Percentiles rank a stretch among this genome's conserved stretches.
Evolutionary conservation across 2,329 filamentous ascomycete species (phyloP).

Genomic region (Karstenula rhodostoma): DNA sequence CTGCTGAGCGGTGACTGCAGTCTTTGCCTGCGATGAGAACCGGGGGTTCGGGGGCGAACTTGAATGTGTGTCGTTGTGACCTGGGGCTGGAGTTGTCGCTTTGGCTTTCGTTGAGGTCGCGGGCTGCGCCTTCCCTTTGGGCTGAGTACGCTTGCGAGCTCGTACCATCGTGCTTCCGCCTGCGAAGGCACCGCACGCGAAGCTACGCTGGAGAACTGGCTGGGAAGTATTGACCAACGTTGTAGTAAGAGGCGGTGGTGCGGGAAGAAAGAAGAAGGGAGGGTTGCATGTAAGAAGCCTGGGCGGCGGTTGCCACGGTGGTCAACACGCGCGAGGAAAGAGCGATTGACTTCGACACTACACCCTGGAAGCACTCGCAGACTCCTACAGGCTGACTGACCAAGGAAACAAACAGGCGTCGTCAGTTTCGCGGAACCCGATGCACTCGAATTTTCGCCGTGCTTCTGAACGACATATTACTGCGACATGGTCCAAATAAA

Average conservation of each 20-base stretch:
- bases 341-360: slow-evolving; percentile 2
- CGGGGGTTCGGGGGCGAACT: background rate
- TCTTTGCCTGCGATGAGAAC: background rate
- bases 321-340: slow-evolving; percentile 5
- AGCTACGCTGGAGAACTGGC: background rate
- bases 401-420: too few species aligned
- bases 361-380: slow-evolving; percentile 5
- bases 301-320: slow-evolving; percentile 1
- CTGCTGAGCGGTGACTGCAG: slow-evolving; percentile 2
- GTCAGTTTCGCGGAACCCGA: too few species aligned
- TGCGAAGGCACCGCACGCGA: background rate
- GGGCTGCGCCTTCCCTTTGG: slow-evolving; percentile 3
- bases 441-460: too few species aligned
- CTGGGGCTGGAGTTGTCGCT: background rate
- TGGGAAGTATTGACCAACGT: too few species aligned
- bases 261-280: background rate
- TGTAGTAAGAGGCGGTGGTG: background rate
- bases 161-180: background rate
- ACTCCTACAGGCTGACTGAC: too few species aligned
- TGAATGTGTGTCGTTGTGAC: background rate
- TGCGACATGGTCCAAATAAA: too few species aligned
- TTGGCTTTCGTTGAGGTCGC: background rate
- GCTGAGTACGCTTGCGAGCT: background rate
- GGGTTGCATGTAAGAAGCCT: background rate
- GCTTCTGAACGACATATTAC: too few species aligned